Percentiles rank a stretch among this genome's conserved stretches.
phyloP scores from a whole-genome alignment of 768 basidiomycete species.

The Thelephora ganbajun region DNA sequence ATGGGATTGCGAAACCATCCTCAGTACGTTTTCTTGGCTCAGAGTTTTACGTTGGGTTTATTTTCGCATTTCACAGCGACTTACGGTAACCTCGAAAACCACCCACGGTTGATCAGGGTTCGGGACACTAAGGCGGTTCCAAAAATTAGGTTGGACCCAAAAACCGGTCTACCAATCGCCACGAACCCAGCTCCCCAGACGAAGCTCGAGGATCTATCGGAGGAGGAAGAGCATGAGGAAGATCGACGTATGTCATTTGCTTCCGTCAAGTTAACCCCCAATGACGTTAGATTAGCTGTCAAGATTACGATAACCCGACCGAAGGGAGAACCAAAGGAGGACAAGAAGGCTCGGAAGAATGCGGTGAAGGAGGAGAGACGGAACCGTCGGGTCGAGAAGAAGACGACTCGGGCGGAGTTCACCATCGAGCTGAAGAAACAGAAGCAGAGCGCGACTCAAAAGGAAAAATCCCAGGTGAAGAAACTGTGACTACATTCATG shows the following conservation, averaged over 20 bases:
- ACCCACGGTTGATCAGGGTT: slow-evolving; percentile 76
- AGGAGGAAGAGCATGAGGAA: slow-evolving; percentile 16
- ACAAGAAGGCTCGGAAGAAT: slow-evolving; percentile 58
- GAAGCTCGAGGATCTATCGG: slow-evolving; percentile 1
- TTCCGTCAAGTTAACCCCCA: slow-evolving; percentile 4
- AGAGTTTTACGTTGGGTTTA: neutral
- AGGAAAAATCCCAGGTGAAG: slow-evolving; percentile 21
- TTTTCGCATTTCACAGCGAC: slow-evolving; percentile 43
- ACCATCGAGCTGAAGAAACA: slow-evolving; percentile 48
- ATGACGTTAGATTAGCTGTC: slow-evolving; percentile 17
- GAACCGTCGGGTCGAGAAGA: slow-evolving; percentile 52
- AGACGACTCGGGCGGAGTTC: slow-evolving; percentile 48
- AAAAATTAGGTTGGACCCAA: slow-evolving; percentile 60
- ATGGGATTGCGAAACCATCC: slow-evolving; percentile 96
- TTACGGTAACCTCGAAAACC: slow-evolving; percentile 95
- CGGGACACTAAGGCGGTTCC: slow-evolving; percentile 38
- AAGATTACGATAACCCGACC: slow-evolving; percentile 50
- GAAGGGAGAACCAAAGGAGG: slow-evolving; percentile 64
- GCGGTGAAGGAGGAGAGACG: slow-evolving; percentile 57
- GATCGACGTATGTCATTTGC: slow-evolving; percentile 14
- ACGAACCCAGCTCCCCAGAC: slow-evolving; percentile 12
- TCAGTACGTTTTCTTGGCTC: slow-evolving; percentile 45
- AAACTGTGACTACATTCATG: slow-evolving; percentile 13
- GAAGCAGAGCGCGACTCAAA: slow-evolving; percentile 31
- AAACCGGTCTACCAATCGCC: slow-evolving; percentile 62